A percentile compares a stretch with the other conserved stretches of the same genome.
Evolutionary conservation across 169 alveolate species (phyloP).

Genomic region (Perkinsus olseni): DNA sequence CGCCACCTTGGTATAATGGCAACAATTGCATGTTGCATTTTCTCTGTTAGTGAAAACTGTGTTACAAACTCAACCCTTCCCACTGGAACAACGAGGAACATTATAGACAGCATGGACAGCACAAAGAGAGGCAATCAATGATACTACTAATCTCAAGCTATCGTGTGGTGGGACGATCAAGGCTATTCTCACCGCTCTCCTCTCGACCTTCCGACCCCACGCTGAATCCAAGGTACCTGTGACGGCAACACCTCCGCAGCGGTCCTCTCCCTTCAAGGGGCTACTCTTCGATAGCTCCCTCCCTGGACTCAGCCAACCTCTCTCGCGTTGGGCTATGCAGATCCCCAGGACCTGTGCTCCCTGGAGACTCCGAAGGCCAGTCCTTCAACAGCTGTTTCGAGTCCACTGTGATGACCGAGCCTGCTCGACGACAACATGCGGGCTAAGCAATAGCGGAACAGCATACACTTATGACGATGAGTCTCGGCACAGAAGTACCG

Average conservation of each 20-base stretch:
- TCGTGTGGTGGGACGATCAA: neutral
- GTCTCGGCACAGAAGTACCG: neutral
- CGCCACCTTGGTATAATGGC: too few relatives aligned
- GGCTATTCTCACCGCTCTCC: neutral
- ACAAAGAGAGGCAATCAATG: neutral
- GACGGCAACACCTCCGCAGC: neutral
- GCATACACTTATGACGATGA: neutral
- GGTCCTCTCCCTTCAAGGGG: neutral
- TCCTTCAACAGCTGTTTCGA: neutral
- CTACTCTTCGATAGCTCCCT: neutral
- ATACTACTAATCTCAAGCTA: neutral
- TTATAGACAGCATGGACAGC: neutral
- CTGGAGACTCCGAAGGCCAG: neutral
- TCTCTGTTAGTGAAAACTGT: too few relatives aligned
- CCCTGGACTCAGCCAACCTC: neutral
- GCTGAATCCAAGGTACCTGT: neutral
- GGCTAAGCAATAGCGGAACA: neutral
- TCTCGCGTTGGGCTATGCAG: neutral
- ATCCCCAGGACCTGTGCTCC: neutral
- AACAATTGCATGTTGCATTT: too few relatives aligned
- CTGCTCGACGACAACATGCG: neutral
- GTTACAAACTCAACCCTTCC: neutral
- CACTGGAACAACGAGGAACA: neutral
- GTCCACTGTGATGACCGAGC: neutral
- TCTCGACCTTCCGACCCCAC: neutral